Evolutionary conservation across 2,329 filamentous ascomycete genomes (phyloP), one percentile per base, ranked within the genome.

Genomic region (Claviceps africana): DNA sequence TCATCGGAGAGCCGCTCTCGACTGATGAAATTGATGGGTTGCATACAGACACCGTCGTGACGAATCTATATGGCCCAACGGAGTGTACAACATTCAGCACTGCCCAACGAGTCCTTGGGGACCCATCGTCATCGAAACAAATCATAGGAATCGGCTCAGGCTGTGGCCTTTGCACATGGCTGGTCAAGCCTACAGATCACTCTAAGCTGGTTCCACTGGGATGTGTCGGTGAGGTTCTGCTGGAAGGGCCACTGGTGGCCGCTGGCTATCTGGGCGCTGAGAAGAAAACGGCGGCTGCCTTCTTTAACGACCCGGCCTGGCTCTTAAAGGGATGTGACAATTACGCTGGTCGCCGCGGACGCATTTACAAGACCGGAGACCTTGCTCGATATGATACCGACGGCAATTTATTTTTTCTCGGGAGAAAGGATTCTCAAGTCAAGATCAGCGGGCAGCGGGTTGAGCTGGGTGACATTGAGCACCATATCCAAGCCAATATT

Each of bases 391-490:
- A 56, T 33, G 51, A 61, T 57, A 52, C 60, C 33, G 51, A 64
- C 60, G 55, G 63, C 54, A 49, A 59, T 52, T 17, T 70, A 56
- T 45, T 51, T 58, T 64, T 60, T 47, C 35, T 60, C 8, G 59
- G 59, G 47, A 67, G 77, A 37, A 74, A 74, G 56, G 76, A 79
- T 57, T 53, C 50, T 6, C 61, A 64, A 59, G 69, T 79, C 30
- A 81, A 81, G 60, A 63, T 80, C 17, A 67, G 70, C 35, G 79
- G 80, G 28, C 77, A 71, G 31, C 57, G 58, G 7, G 49, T 77
- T 51, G 79, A 74, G 61, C 64, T 74, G 1, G 56, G 57, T 17
- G 61, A 64, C 9, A 54, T 62, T 4, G 59, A 64, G 51, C 33
- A 47, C 19, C 51, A 52, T 43, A 55, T 52, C 11, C 51, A 17